Evolutionary conservation across 2,329 filamentous ascomycete species (phyloP).

Genomic region (Akanthomyces lecanii): DNA sequence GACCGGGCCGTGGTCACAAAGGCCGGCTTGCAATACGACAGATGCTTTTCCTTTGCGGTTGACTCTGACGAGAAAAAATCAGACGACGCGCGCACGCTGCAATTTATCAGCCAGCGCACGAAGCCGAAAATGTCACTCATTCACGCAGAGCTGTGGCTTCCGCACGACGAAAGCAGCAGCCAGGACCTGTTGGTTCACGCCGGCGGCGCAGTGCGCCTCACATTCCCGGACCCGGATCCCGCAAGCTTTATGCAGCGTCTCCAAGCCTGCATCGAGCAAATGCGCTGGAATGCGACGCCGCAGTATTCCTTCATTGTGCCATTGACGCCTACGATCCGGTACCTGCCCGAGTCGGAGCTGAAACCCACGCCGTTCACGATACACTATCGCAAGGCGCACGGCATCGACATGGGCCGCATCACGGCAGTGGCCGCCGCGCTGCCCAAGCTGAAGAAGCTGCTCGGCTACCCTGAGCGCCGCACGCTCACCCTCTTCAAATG

Average conservation of each 20-base stretch:
- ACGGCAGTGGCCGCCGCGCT: constrained; percentile 16
- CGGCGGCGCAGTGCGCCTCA: constrained; percentile 13
- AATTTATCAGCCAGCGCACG: constrained; percentile 27
- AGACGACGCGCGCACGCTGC: constrained; percentile 19
- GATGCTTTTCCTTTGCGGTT: constrained; percentile 28
- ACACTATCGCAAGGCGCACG: constrained; percentile 19
- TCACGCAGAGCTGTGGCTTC: constrained; percentile 20
- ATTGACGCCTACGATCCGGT: background rate
- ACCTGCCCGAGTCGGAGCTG: background rate
- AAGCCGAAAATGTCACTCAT: constrained; percentile 21
- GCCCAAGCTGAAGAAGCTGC: constrained; percentile 20
- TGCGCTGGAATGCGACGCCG: background rate
- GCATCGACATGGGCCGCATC: constrained; percentile 18
- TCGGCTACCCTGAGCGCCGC: constrained; percentile 14
- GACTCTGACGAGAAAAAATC: constrained; percentile 24
- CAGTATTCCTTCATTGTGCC: constrained; percentile 6
- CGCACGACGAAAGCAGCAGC: background rate
- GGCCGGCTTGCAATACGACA: constrained; percentile 24
- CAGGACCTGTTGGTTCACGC: constrained; percentile 17
- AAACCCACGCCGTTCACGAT: constrained; percentile 18
- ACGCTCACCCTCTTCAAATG: constrained; percentile 18
- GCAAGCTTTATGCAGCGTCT: background rate
- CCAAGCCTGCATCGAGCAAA: background rate
- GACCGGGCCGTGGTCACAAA: constrained; percentile 24
- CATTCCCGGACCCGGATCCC: constrained; percentile 12